Evolutionary conservation across 495 filamentous ascomycete genomes (phyloP).

Genomic region (Hypoxylon fragiforme): DNA sequence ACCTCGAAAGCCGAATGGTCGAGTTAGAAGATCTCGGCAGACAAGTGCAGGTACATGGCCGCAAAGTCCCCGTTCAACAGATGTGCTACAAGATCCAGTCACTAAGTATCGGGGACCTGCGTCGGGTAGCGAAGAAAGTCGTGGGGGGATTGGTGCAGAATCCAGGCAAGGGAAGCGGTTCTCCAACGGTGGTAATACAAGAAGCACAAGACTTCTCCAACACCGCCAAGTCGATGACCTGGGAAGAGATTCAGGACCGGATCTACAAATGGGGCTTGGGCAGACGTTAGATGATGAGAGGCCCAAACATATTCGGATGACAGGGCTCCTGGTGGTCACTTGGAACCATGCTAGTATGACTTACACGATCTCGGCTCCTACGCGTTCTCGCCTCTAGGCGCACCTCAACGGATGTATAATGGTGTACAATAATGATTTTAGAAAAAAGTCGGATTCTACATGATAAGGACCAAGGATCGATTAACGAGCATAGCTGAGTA

Average conservation of each 20-base stretch:
- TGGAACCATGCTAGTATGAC: constrained; percentile 4
- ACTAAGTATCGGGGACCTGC: constrained; percentile 78
- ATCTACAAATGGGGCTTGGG: constrained; percentile 86
- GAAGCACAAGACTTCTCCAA: constrained; percentile 66
- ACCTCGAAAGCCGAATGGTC: constrained; percentile 95
- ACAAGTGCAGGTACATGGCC: constrained; percentile 93
- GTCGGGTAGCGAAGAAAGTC: constrained; percentile 79
- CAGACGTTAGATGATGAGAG: constrained; percentile 35
- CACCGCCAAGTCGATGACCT: constrained; percentile 62
- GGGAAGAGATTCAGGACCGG: constrained; percentile 85
- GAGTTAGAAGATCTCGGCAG: constrained; percentile 97
- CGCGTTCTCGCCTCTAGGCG: not conserved
- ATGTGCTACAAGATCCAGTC: constrained; percentile 88
- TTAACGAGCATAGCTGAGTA: constrained; percentile 16
- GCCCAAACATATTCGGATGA: not conserved
- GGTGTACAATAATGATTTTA: constrained; percentile 20
- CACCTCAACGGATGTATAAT: constrained; percentile 5
- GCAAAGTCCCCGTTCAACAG: constrained; percentile 86
- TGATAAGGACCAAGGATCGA: constrained; percentile 9
- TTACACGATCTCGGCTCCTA: not conserved
- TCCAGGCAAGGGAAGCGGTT: constrained; percentile 75
- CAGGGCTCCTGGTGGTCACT: not conserved
- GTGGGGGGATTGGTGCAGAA: constrained; percentile 79
- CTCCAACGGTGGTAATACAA: constrained; percentile 93
- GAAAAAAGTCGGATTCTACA: constrained; percentile 13